Conservation (phyloP, 164 flowering plant species). For the Echeveria elegans region DNA sequence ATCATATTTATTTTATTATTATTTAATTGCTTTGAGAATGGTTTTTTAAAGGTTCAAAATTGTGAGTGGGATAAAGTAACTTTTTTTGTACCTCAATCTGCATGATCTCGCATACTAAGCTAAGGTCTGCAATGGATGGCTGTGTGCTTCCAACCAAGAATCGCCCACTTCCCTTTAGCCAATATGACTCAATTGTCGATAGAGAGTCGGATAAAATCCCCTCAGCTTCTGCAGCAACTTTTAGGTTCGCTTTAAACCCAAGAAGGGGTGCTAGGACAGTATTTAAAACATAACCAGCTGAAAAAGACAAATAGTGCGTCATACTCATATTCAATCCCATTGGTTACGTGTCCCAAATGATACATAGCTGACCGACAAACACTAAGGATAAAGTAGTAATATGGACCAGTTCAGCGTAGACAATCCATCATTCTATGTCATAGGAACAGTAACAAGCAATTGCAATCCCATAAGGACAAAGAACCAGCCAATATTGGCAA, state of each 20-base stretch:
- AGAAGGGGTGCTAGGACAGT: slow-evolving; percentile 44
- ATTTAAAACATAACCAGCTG: slow-evolving; percentile 46
- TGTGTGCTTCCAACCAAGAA: slow-evolving; percentile 58
- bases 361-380: not conserved
- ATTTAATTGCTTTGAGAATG: not conserved
- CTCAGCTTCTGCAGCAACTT: slow-evolving; percentile 61
- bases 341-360: not conserved
- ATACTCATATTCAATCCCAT: slow-evolving; percentile 6
- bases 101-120: slow-evolving; percentile 84
- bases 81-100: slow-evolving; percentile 59
- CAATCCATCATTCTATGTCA: not conserved
- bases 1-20: not conserved
- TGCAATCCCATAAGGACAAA: not conserved
- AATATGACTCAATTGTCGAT: slow-evolving; percentile 49
- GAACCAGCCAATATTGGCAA: too few relatives aligned
- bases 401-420: not conserved
- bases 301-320: slow-evolving; percentile 10
- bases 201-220: slow-evolving; percentile 41
- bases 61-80: not conserved
- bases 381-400: not conserved
- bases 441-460: not conserved
- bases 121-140: slow-evolving; percentile 91
- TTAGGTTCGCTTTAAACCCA: slow-evolving; percentile 46
- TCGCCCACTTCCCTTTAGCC: slow-evolving; percentile 62
- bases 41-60: not conserved